Evolutionary conservation across 2,329 filamentous ascomycete genomes (phyloP), one percentile per base, ranked within the genome.

Genomic region (Claviceps quebecensis): DNA sequence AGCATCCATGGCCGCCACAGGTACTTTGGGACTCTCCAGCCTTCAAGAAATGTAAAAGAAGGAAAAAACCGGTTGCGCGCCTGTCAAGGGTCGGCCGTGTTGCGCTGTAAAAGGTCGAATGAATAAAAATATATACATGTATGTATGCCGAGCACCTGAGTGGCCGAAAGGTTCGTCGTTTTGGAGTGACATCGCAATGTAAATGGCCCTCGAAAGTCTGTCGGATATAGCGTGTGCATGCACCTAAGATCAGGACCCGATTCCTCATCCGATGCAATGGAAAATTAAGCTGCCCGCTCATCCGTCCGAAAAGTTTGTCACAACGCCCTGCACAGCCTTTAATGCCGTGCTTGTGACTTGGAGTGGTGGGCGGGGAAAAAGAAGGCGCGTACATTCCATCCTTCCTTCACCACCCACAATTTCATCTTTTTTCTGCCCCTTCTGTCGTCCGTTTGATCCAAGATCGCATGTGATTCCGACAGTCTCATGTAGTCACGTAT

Each of bases 201-300:
- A 41, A 49, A 29, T 29, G 26, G 26, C 49, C 38, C 38, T 51
- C 34, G 38, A 49, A 49, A 49, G 47, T 51, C 41, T 45, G 52
- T 51, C 52, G 37, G 50, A 53, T 49, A 51, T 49, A 37, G 49
- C 49, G 17, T 49, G 49, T 47, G 52, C 57, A 58, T 58, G 55
- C 55, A 58, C 55, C 60, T 58, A 63, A 63, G 60, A 34, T 60
- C 59, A 65, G 60, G 67, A 62, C 60, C 63, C 61, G 63, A 67
- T 65, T 68, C 67, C 62, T 61, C 63, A 54, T 64, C 62, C 64
- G 57, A 67, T 69, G 67, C 67, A 65, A 59, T 61, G 58, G 62
- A 47, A 29, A 61, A 61, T 50, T 58, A 47, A 52, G 51, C 51
- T 57, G 55, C 55, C 57, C 52, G 50, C 58, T 52, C 57, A 56